Evolutionary conservation across 2,329 filamentous ascomycete genomes (phyloP), one percentile per base, ranked within the genome.

Genomic region (Chaetomiaceae sp.): DNA sequence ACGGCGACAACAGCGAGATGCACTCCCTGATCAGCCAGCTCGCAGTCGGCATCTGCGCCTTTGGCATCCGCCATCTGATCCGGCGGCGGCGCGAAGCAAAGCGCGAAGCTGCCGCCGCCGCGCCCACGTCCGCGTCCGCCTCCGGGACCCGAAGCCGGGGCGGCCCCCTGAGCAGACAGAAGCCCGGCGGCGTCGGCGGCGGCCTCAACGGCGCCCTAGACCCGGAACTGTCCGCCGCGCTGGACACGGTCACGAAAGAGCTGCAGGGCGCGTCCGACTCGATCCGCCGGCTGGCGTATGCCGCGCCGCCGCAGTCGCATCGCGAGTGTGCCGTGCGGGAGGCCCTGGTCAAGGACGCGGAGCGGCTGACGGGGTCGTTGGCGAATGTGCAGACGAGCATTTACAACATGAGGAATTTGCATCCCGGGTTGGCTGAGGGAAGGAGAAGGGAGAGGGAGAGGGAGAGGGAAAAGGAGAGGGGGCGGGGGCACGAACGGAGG

Each of bases 341-440:
- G 4, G 51, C 49, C 19, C 48, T 62, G n/a, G 44, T 51, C 8
- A 44, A 43, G 12, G 51, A 58, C 16, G 58, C 55, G 5, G 55
- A 58, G 27, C 25, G 55, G 33, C 20, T 62, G 21, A 53, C 44
- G 27, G 44, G 34, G 21, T 48, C 47, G 25, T 25, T 62, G 14
- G 53, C 37, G 14, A 53, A 50, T 5, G 16, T 61, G 42, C 52
- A 57, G 43, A 45, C 50, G 7, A 52, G 54, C 1, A 51, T 58
- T 8, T 51, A 60, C 31, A 62, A 62, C 25, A 58, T 62, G 52
- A 41, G 51, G 40, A 62, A 62, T 34, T 38, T 62, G 44, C 55
- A 58, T 31, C 54, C 54, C 3, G 33, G 48, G 12, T 33, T 56
- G 50, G 40, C 25, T 3, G 13, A 17, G 13, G 23, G n/a, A 8